Conservation (phyloP, 2,329 filamentous ascomycete genomes). For the Aspergillus bombycis region DNA sequence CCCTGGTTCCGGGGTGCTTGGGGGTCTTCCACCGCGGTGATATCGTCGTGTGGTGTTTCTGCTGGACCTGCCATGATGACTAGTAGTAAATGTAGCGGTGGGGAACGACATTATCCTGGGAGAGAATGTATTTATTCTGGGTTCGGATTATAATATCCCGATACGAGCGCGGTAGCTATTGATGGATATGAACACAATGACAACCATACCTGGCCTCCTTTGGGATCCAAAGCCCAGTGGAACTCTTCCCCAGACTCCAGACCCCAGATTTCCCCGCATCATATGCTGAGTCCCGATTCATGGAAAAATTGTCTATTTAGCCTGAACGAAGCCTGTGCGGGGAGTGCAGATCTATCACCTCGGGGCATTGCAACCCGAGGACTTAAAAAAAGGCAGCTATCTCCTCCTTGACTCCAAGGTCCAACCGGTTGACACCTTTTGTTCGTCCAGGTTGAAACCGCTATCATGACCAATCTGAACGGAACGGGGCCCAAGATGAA, state of each 20-base stretch:
- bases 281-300: neutral
- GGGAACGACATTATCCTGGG: neutral
- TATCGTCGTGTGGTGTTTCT: constrained; percentile 9
- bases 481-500: constrained; percentile 4
- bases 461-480: neutral
- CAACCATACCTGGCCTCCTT: neutral
- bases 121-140: neutral
- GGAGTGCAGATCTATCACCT: neutral
- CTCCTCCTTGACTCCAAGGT: neutral
- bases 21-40: constrained; percentile 9
- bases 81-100: neutral
- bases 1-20: neutral
- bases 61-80: neutral
- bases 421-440: no score
- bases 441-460: neutral
- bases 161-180: neutral
- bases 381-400: neutral
- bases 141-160: neutral
- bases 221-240: neutral
- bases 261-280: neutral
- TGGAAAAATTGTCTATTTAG: neutral
- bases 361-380: neutral
- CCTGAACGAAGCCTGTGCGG: neutral
- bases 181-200: neutral
- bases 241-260: neutral